phyloP scores from a whole-genome alignment of 495 filamentous ascomycete species.

The Tuber melanosporum region DNA sequence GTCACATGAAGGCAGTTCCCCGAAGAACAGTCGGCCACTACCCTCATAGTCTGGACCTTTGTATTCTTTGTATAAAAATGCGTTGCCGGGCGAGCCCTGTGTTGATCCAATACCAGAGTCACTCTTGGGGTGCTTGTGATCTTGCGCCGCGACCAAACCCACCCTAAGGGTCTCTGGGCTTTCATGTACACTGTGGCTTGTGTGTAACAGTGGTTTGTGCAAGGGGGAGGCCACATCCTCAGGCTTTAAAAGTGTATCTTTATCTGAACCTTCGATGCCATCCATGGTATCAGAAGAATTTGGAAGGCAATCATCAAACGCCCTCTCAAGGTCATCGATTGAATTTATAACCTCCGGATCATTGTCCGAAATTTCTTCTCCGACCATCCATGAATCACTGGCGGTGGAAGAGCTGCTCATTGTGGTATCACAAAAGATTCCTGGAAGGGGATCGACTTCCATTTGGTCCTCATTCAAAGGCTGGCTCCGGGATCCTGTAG shows the following conservation, averaged over 20 bases:
- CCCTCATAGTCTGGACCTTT: not conserved
- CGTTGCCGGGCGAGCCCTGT: slow-evolving; percentile 7
- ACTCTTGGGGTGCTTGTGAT: slow-evolving; percentile 1
- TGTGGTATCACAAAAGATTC: slow-evolving; percentile 14
- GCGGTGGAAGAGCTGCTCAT: not conserved
- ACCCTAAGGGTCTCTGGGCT: not conserved
- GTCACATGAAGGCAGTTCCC: not conserved
- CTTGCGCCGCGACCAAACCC: not conserved
- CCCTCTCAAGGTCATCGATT: not conserved
- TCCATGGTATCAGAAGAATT: not conserved
- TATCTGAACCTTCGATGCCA: not conserved
- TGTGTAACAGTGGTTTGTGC: not conserved
- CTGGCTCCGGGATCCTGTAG: not conserved
- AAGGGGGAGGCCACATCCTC: not conserved
- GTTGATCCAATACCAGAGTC: slow-evolving; percentile 24
- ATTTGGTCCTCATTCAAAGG: not conserved
- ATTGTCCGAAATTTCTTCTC: not conserved
- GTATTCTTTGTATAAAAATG: not conserved
- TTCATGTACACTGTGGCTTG: not conserved
- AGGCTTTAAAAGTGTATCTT: not conserved
- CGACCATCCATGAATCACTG: not conserved
- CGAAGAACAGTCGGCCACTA: not conserved
- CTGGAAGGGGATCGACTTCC: slow-evolving; percentile 26
- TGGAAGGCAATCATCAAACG: not conserved
- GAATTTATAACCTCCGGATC: not conserved